phyloP scores from a whole-genome alignment of 169 alveolate genomes.

The Plasmodium cynomolgi region DNA sequence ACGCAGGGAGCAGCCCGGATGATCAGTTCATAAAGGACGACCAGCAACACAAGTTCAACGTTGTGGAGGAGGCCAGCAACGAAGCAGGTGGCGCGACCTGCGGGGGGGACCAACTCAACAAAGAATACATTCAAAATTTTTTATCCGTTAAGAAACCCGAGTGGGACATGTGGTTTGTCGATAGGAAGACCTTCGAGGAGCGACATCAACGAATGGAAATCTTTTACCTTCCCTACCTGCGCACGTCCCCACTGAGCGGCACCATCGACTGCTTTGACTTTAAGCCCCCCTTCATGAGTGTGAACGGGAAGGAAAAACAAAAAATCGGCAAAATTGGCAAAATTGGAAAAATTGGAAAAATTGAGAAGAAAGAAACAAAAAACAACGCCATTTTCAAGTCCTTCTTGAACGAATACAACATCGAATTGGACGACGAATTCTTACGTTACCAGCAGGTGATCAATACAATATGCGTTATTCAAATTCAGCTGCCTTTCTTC shows the following conservation, averaged over 20 bases:
- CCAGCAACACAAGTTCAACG: slow-evolving; percentile 65
- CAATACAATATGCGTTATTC: slow-evolving; percentile 68
- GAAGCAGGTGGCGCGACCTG: background rate
- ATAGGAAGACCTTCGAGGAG: slow-evolving; percentile 50
- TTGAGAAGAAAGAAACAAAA: background rate
- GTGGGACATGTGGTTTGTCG: slow-evolving; percentile 76
- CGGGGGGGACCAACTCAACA: background rate
- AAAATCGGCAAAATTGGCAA: background rate
- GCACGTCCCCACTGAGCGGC: slow-evolving; percentile 44
- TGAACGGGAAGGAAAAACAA: slow-evolving; percentile 14
- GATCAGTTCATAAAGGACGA: slow-evolving; percentile 69
- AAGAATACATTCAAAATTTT: slow-evolving; percentile 17
- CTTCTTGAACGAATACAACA: slow-evolving; percentile 68
- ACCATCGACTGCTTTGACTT: slow-evolving; percentile 52
- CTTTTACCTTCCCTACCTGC: slow-evolving; percentile 64
- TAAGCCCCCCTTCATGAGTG: slow-evolving; percentile 54
- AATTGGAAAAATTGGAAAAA: background rate
- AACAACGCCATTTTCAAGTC: slow-evolving; percentile 34
- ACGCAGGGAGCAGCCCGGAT: slow-evolving; percentile 46
- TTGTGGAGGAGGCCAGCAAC: slow-evolving; percentile 16
- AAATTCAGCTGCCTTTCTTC: slow-evolving; percentile 67
- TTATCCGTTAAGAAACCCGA: slow-evolving; percentile 62
- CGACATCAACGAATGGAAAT: slow-evolving; percentile 5
- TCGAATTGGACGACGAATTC: slow-evolving; percentile 73
- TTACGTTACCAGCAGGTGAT: slow-evolving; percentile 53